phyloP scores from a whole-genome alignment of 2,329 filamentous ascomycete genomes.

The Aspergillus pseudoviridinutans region DNA sequence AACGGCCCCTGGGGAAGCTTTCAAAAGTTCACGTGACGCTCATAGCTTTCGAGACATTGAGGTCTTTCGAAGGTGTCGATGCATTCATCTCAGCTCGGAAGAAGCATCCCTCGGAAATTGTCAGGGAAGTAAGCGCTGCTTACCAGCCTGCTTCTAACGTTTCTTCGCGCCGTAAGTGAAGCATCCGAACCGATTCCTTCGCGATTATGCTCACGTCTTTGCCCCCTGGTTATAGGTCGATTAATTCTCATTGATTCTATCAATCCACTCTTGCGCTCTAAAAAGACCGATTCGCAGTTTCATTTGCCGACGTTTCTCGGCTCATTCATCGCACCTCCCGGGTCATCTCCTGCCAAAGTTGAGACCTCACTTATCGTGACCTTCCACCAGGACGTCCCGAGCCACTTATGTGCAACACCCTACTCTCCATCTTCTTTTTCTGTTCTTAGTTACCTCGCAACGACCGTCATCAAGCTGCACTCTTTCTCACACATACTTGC shows the following conservation, averaged over 20 bases:
- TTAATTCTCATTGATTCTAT: conserved; percentile 79
- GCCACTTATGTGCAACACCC: conserved; percentile 35
- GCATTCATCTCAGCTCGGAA: conserved; percentile 62
- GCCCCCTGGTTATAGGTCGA: conserved; percentile 48
- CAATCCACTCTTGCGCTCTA: conserved; percentile 54
- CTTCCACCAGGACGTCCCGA: conserved; percentile 78
- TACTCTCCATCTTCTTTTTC: conserved; percentile 65
- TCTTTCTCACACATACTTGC: conserved; percentile 71
- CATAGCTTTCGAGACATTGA: conserved; percentile 72
- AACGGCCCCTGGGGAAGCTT: conserved; percentile 18
- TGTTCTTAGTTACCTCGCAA: conserved; percentile 79
- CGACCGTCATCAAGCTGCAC: conserved; percentile 71
- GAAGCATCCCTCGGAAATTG: conserved; percentile 55
- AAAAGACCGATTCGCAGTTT: conserved; percentile 45
- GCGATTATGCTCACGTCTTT: background rate
- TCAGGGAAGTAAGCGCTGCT: conserved; percentile 54
- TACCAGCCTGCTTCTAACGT: conserved; percentile 18
- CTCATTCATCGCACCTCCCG: conserved; percentile 58
- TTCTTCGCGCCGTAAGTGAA: conserved; percentile 26
- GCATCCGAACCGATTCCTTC: background rate
- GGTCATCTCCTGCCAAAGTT: conserved; percentile 23
- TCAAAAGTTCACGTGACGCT: conserved; percentile 69
- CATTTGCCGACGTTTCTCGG: conserved; percentile 67
- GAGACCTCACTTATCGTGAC: conserved; percentile 68
- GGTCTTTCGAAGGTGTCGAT: conserved; percentile 61